Conservation (phyloP, 192 early-diverging fungal species). For the Geranomyces variabilis region DNA sequence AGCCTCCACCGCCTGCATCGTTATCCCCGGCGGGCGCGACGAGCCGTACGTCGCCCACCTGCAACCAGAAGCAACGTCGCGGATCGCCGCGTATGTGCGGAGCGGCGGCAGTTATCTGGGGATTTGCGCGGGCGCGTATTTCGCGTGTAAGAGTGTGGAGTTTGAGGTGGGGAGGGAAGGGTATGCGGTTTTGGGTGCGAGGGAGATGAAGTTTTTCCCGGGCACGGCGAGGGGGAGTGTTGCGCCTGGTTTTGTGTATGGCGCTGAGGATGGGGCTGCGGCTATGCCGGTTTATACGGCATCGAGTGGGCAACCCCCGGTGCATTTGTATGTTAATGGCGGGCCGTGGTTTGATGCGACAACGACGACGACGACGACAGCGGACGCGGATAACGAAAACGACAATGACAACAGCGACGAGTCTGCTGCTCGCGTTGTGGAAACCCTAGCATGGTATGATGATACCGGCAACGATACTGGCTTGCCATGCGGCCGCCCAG, state of each 20-base stretch:
- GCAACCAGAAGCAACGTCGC: slow-evolving; percentile 53
- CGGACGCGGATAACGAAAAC: not conserved
- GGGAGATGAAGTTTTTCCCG: slow-evolving; percentile 73
- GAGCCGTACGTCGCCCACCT: slow-evolving; percentile 77
- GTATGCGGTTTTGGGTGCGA: slow-evolving; percentile 71
- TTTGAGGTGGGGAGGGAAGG: slow-evolving; percentile 71
- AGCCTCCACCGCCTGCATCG: slow-evolving; percentile 79
- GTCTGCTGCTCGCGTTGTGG: not conserved
- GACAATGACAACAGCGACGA: not conserved
- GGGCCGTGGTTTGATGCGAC: slow-evolving; percentile 51
- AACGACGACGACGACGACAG: too few species aligned
- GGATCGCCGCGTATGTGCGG: slow-evolving; percentile 52
- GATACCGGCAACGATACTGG: not conserved
- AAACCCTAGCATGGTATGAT: slow-evolving; percentile 49
- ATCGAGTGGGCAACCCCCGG: too few species aligned
- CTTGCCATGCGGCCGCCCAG: slow-evolving; percentile 29
- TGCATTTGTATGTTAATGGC: slow-evolving; percentile 51
- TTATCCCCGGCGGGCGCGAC: slow-evolving; percentile 90
- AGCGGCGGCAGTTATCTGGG: slow-evolving; percentile 87
- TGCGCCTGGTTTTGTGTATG: slow-evolving; percentile 83
- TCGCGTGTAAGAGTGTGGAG: slow-evolving; percentile 67
- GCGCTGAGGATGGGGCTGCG: slow-evolving; percentile 72
- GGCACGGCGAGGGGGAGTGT: slow-evolving; percentile 75
- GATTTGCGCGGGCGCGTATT: slow-evolving; percentile 92
- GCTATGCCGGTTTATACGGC: slow-evolving; percentile 61